Evolutionary conservation across 176 grass and related monocot species (phyloP).

Genomic region (Avena eriantha): DNA sequence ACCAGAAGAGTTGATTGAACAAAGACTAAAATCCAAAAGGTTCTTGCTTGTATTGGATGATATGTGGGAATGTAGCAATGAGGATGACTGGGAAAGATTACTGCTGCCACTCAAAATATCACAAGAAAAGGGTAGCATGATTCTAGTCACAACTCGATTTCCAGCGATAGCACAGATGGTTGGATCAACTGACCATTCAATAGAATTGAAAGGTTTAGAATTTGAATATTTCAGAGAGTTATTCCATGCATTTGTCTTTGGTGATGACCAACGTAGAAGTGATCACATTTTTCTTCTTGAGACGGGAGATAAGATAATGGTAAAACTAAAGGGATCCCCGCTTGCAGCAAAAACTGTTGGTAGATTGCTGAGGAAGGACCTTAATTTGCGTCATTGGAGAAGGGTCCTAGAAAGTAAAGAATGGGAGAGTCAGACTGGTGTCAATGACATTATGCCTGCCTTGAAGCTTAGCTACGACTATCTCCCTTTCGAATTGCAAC

Average conservation of each 20-base stretch:
- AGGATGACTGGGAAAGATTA: slow-evolving; percentile 23
- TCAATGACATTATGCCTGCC: not conserved
- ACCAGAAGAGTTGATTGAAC: not conserved
- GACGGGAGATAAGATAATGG: slow-evolving; percentile 29
- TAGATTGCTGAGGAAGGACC: slow-evolving; percentile 25
- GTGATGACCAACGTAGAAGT: not conserved
- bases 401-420: slow-evolving; percentile 20
- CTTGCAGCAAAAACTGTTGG: slow-evolving; percentile 45
- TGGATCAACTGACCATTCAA: not conserved
- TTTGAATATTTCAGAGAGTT: not conserved
- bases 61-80: slow-evolving; percentile 7
- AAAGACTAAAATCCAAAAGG: not conserved
- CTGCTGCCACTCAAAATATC: not conserved
- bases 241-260: slow-evolving; percentile 1
- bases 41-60: slow-evolving; percentile 50
- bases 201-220: not conserved
- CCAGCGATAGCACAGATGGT: not conserved
- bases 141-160: slow-evolving; percentile 42
- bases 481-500: not conserved
- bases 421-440: slow-evolving; percentile 10
- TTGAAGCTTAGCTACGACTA: slow-evolving; percentile 1
- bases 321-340: slow-evolving; percentile 30
- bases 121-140: slow-evolving; percentile 7
- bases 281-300: not conserved
- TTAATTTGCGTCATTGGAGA: slow-evolving; percentile 23